phyloP scores from a whole-genome alignment of 176 grass and related monocot species.

The Chloris gayana region DNA sequence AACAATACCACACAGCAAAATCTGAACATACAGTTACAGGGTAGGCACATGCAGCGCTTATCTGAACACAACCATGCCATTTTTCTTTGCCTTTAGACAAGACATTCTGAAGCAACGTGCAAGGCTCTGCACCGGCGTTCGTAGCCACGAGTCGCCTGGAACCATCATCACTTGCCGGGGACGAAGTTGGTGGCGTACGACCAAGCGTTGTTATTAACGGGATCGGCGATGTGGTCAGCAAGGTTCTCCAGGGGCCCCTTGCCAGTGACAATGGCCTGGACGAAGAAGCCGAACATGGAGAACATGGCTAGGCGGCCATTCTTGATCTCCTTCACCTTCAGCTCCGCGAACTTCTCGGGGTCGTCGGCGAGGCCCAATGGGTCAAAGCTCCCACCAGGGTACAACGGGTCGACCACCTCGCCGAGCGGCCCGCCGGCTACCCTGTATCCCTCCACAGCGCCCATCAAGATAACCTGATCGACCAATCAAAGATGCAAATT shows the following conservation, averaged over 20 bases:
- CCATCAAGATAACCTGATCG: slow-evolving; percentile 60
- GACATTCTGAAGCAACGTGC: background rate
- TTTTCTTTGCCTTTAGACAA: background rate
- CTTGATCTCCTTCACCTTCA: slow-evolving; percentile 79
- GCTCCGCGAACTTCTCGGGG: slow-evolving; percentile 60
- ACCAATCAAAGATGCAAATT: background rate
- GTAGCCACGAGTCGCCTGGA: too few species aligned
- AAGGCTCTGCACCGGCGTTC: too few species aligned
- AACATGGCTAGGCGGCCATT: slow-evolving; percentile 71
- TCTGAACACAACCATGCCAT: background rate
- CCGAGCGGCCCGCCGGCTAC: slow-evolving; percentile 63
- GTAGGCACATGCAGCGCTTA: background rate
- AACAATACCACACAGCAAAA: slow-evolving; percentile 7
- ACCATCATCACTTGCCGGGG: slow-evolving; percentile 47
- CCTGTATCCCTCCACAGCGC: slow-evolving; percentile 64
- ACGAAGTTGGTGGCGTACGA: slow-evolving; percentile 75
- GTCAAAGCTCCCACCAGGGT: slow-evolving; percentile 70
- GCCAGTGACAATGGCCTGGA: slow-evolving; percentile 70
- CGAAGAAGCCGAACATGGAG: slow-evolving; percentile 75
- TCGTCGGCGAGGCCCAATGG: slow-evolving; percentile 60
- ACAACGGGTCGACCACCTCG: slow-evolving; percentile 63
- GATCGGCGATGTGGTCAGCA: slow-evolving; percentile 65
- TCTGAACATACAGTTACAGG: background rate
- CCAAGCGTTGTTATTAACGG: slow-evolving; percentile 75
- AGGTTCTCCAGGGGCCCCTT: slow-evolving; percentile 72